These are phyloP conservation scores for Daldinia grandis DNA, from an alignment of 495 filamentous ascomycete genomes.

Conservation along the genomic window DNA sequence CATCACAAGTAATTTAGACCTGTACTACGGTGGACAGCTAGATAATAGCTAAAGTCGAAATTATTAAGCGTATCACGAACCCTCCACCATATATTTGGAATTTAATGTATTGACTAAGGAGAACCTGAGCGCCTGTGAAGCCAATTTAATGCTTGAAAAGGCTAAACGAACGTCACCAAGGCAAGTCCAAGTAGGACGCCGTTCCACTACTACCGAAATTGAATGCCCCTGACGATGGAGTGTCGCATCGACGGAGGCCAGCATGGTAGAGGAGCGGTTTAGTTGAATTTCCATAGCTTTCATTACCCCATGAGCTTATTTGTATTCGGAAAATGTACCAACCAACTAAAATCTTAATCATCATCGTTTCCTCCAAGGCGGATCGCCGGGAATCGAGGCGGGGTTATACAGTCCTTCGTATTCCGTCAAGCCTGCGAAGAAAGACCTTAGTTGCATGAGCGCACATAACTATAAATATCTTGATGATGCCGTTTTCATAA, in stretches of 20 bases:
- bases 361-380: neutral
- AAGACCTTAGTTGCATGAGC: neutral
- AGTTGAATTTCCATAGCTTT: neutral
- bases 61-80: neutral
- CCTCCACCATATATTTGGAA: conserved; percentile 17
- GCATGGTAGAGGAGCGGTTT: neutral
- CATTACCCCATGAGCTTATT: neutral
- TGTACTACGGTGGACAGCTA: neutral
- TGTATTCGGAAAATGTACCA: neutral
- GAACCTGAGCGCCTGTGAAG: conserved; percentile 29
- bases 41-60: neutral
- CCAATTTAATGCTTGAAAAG: conserved; percentile 16
- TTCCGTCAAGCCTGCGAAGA: neutral
- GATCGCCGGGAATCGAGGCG: neutral
- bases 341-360: neutral
- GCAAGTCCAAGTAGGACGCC: conserved; percentile 18
- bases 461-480: neutral
- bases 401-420: neutral
- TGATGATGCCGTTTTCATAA: neutral
- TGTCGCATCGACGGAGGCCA: neutral
- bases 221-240: neutral
- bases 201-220: conserved; percentile 6
- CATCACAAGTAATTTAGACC: neutral
- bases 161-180: conserved; percentile 13
- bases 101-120: conserved; percentile 40